A percentile compares a stretch with the other conserved stretches of the same genome.
phyloP scores from a whole-genome alignment of 495 filamentous ascomycete genomes.

The Xylaria nigripes region DNA sequence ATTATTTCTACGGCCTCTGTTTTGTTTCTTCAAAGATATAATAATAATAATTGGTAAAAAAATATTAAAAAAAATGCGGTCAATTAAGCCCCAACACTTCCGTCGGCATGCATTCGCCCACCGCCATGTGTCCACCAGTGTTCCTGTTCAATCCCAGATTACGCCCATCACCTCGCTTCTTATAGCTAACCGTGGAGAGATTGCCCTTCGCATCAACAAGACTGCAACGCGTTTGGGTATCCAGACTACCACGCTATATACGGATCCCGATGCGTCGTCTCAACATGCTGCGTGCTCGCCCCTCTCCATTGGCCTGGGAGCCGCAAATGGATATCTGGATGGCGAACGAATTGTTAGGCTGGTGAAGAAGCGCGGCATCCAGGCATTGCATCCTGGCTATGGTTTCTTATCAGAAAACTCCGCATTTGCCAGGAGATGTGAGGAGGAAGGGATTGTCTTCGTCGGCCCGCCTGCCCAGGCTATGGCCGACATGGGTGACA shows the following conservation, averaged over 20 bases:
- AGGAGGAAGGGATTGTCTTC: constrained; percentile 85
- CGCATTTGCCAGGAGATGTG: constrained; percentile 78
- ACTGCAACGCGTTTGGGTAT: constrained; percentile 87
- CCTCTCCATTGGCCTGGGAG: constrained; percentile 72
- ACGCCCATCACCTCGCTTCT: constrained; percentile 72
- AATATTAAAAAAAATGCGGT: constrained; percentile 17
- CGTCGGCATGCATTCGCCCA: constrained; percentile 16
- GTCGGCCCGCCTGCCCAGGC: constrained; percentile 88
- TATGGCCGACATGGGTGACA: constrained; percentile 97
- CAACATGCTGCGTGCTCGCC: constrained; percentile 86
- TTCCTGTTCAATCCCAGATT: constrained; percentile 22
- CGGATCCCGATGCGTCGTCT: constrained; percentile 75
- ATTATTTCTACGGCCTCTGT: no score
- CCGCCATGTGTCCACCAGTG: constrained; percentile 21
- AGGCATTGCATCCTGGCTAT: constrained; percentile 92
- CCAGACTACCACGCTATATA: constrained; percentile 89
- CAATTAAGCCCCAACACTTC: constrained; percentile 23
- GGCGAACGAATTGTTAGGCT: constrained; percentile 83
- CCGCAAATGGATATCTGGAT: constrained; percentile 79
- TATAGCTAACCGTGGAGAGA: constrained; percentile 96
- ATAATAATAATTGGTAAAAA: no score
- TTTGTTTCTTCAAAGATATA: neutral
- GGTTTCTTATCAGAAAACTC: constrained; percentile 97
- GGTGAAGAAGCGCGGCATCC: constrained; percentile 75
- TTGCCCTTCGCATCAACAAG: constrained; percentile 82